Conservation (phyloP, 108 stramenopile genomes). For the Pseudonitzschia multiseries region DNA sequence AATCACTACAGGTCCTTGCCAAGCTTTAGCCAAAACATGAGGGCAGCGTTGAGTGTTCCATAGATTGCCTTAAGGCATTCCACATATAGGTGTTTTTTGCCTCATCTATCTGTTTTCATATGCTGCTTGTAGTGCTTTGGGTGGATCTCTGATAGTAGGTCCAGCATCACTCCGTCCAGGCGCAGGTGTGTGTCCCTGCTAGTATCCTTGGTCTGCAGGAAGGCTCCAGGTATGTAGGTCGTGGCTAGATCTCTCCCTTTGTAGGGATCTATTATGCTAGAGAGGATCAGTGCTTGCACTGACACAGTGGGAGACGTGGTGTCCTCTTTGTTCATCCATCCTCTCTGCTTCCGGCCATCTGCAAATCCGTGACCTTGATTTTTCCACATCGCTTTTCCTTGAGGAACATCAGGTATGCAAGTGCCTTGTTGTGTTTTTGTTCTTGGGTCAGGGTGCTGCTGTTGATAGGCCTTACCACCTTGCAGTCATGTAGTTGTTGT, state of each 20-base stretch:
- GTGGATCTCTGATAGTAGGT: conserved; percentile 7
- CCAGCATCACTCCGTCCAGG: conserved; percentile 22
- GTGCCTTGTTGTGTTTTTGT: conserved; percentile 10
- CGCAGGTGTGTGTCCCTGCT: conserved; percentile 20
- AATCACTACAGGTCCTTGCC: background rate
- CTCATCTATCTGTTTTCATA: conserved; percentile 16
- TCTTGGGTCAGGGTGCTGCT: conserved; percentile 12
- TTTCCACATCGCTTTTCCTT: too few species aligned
- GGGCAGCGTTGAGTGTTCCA: too few species aligned
- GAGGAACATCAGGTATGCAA: conserved; percentile 40
- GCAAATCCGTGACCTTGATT: too few species aligned
- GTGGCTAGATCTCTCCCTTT: background rate
- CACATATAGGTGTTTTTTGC: conserved; percentile 27
- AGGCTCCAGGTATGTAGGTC: too few species aligned
- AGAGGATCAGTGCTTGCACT: conserved; percentile 2
- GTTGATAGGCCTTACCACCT: conserved; percentile 29
- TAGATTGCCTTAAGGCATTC: too few species aligned
- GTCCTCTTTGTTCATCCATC: too few species aligned
- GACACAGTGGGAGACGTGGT: too few species aligned
- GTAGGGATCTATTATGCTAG: background rate
- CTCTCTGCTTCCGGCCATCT: too few species aligned
- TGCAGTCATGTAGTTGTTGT: conserved; percentile 40
- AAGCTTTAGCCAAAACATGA: too few species aligned
- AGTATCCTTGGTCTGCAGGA: conserved; percentile 1
- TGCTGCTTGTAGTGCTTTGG: conserved; percentile 21